Evolutionary conservation across 176 grass and related monocot species (phyloP).

Genomic region (Melocanna baccifera): DNA sequence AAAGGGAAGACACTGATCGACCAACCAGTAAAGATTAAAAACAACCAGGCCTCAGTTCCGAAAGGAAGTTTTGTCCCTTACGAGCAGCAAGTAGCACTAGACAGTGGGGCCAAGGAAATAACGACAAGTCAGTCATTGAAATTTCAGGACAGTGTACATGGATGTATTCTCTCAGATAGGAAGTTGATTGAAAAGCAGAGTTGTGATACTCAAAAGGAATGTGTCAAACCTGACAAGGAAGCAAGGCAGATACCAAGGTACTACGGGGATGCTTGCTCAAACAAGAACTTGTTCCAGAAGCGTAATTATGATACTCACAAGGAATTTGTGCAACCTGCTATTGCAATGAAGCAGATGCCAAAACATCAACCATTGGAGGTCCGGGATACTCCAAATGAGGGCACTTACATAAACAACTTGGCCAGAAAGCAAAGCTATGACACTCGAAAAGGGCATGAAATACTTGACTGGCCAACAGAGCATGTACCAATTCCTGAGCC

Average conservation of each 20-base stretch:
- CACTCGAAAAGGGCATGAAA: neutral
- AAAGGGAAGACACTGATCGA: constrained; percentile 1
- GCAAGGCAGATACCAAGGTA: constrained; percentile 16
- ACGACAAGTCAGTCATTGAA: neutral
- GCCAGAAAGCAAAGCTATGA: constrained; percentile 1
- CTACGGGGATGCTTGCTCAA: constrained; percentile 17
- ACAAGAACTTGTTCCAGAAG: constrained; percentile 22
- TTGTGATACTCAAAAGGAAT: constrained; percentile 2
- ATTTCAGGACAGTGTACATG: neutral
- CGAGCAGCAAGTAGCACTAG: constrained; percentile 7
- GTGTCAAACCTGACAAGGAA: neutral
- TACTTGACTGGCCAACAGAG: constrained; percentile 1
- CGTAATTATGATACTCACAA: neutral
- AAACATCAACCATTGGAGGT: constrained; percentile 17
- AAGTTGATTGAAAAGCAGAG: constrained; percentile 22
- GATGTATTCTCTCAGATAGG: neutral
- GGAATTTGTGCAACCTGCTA: constrained; percentile 5
- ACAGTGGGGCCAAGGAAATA: constrained; percentile 11
- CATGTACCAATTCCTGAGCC: neutral
- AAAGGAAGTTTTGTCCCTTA: constrained; percentile 25
- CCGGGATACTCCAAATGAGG: constrained; percentile 1
- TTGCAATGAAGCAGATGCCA: neutral
- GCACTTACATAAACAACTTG: neutral
- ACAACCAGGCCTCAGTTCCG: neutral
- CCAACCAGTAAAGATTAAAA: constrained; percentile 2